Evolutionary conservation across 768 basidiomycete species (phyloP).

Genomic region (Boletus reticulatus): DNA sequence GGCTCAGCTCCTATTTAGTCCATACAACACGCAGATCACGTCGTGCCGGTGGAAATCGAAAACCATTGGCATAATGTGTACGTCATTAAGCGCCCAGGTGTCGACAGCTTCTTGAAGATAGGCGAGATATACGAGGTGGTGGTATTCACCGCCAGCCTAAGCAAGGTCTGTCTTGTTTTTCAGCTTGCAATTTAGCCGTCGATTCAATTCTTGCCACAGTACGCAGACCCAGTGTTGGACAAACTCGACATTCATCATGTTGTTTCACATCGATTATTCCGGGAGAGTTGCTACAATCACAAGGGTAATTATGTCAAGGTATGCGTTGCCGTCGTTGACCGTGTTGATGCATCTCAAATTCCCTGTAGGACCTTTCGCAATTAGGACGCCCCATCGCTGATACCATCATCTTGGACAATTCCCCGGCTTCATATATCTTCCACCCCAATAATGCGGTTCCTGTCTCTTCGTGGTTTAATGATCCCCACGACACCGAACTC

Average conservation of each 20-base stretch:
- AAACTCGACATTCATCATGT: slow-evolving; percentile 92
- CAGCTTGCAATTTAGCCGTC: not conserved
- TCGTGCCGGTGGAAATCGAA: slow-evolving; percentile 98
- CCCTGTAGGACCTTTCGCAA: slow-evolving; percentile 91
- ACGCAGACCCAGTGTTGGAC: slow-evolving; percentile 97
- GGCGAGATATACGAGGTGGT: slow-evolving; percentile 98
- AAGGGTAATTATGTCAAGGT: slow-evolving; percentile 99
- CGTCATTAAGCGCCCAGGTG: slow-evolving; percentile 97
- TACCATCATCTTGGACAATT: slow-evolving; percentile 98
- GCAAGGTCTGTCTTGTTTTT: slow-evolving; percentile 65
- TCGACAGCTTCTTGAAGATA: slow-evolving; percentile 97
- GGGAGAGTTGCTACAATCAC: slow-evolving; percentile 99
- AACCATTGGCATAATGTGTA: slow-evolving; percentile 99
- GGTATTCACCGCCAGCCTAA: slow-evolving; percentile 95
- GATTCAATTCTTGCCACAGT: slow-evolving; percentile 46
- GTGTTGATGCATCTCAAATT: not conserved
- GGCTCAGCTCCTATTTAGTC: slow-evolving; percentile 50
- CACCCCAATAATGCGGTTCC: slow-evolving; percentile 99
- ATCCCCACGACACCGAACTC: slow-evolving; percentile 96
- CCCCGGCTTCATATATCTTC: slow-evolving; percentile 98
- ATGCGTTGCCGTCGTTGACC: slow-evolving; percentile 12
- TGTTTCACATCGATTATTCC: slow-evolving; percentile 90
- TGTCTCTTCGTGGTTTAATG: slow-evolving; percentile 99
- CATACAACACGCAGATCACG: slow-evolving; percentile 92
- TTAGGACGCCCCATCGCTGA: slow-evolving; percentile 91